Conservation (phyloP, 2,329 filamentous ascomycete species). For the Colletotrichum sp. region DNA sequence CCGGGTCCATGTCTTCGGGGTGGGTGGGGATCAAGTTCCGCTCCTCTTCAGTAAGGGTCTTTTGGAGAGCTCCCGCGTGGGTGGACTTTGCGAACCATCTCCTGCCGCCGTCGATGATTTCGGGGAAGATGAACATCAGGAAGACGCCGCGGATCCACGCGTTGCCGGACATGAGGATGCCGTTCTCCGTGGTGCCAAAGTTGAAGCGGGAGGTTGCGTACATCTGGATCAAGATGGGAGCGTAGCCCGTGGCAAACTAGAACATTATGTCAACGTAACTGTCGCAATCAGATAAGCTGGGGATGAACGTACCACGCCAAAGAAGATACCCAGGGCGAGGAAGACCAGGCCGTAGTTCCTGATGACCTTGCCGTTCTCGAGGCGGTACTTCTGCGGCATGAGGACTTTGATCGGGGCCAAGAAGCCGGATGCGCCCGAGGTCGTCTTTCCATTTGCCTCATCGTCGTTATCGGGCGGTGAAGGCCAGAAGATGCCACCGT, state of each 20-base stretch:
- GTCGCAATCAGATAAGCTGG: background rate
- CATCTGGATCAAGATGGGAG: slow-evolving; percentile 65
- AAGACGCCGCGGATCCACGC: slow-evolving; percentile 60
- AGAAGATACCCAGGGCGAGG: slow-evolving; percentile 68
- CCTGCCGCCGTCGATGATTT: slow-evolving; percentile 54
- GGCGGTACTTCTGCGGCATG: slow-evolving; percentile 58
- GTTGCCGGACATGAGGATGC: slow-evolving; percentile 61
- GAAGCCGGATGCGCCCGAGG: slow-evolving; percentile 51
- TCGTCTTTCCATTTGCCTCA: slow-evolving; percentile 22
- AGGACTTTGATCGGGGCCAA: slow-evolving; percentile 69
- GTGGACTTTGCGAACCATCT: slow-evolving; percentile 31
- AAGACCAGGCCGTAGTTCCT: slow-evolving; percentile 68
- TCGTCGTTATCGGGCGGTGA: slow-evolving; percentile 28
- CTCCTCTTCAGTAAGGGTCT: background rate
- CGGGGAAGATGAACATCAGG: slow-evolving; percentile 58
- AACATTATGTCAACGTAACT: rapidly evolving
- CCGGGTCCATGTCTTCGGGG: slow-evolving; percentile 46
- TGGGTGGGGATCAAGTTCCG: slow-evolving; percentile 35
- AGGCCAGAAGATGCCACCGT: slow-evolving; percentile 35
- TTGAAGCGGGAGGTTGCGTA: slow-evolving; percentile 61
- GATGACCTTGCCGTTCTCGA: slow-evolving; percentile 52
- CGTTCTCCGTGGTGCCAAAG: slow-evolving; percentile 61
- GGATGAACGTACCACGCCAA: slow-evolving; percentile 56
- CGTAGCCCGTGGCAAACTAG: slow-evolving; percentile 65
- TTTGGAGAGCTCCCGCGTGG: slow-evolving; percentile 4